phyloP scores from a whole-genome alignment of 768 basidiomycete genomes.

The Stropharia rugosoannulata region DNA sequence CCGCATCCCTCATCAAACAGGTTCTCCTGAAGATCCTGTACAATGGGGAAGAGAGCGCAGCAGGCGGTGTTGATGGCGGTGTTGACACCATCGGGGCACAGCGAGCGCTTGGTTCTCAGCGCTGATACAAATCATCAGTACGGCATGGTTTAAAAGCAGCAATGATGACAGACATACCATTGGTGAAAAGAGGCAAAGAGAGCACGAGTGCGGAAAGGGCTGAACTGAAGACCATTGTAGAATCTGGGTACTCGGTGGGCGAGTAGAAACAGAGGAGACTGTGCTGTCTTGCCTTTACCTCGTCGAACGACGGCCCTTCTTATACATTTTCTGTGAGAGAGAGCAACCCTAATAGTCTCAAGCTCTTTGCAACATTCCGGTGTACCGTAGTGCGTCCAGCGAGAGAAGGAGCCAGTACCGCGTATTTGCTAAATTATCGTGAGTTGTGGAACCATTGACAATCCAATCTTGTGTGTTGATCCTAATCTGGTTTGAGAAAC shows the following conservation, averaged over 20 bases:
- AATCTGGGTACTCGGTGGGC: not conserved
- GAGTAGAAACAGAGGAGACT: conserved; percentile 1
- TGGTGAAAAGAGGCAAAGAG: not conserved
- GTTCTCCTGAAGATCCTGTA: conserved; percentile 20
- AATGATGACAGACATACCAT: not conserved
- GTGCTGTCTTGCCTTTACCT: not conserved
- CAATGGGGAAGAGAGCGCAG: conserved; percentile 24
- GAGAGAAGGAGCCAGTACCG: too few species aligned
- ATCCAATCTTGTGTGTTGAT: too few species aligned
- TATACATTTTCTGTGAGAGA: conserved; percentile 8
- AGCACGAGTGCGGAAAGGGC: conserved; percentile 1
- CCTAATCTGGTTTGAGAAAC: too few species aligned
- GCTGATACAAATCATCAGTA: not conserved
- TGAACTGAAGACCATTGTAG: conserved; percentile 6
- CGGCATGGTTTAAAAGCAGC: not conserved
- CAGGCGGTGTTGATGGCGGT: conserved; percentile 27
- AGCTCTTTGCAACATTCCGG: too few species aligned
- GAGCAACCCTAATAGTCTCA: too few species aligned
- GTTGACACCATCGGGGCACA: conserved; percentile 27
- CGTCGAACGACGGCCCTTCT: not conserved
- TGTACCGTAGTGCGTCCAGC: too few species aligned
- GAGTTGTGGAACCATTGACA: too few species aligned
- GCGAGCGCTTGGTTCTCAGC: conserved; percentile 16
- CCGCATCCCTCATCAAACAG: conserved; percentile 30
- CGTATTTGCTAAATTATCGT: too few species aligned